A percentile compares a stretch with the other conserved stretches of the same genome.
Conservation (phyloP, 2,329 filamentous ascomycete genomes). For the Phyllosticta citriasiana region DNA sequence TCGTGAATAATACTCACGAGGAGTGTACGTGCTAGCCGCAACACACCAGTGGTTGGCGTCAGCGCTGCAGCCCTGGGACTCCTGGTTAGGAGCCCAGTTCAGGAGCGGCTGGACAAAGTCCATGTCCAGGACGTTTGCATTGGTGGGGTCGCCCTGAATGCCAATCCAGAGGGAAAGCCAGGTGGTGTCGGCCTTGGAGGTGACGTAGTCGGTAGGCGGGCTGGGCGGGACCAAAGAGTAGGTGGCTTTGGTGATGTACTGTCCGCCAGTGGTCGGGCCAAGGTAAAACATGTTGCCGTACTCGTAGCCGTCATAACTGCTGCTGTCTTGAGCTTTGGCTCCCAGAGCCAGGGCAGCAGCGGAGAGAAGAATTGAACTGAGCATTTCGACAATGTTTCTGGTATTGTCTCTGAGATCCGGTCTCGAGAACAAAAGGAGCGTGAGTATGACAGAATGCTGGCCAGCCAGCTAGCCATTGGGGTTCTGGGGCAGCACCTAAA, state of each 20-base stretch:
- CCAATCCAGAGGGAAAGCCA: conserved; percentile 10
- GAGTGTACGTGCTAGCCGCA: conserved; percentile 10
- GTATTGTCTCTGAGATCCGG: not conserved
- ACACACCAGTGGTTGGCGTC: conserved; percentile 11
- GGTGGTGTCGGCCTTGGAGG: not conserved
- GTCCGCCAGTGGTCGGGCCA: conserved; percentile 9
- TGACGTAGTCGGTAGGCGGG: conserved; percentile 5
- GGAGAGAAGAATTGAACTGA: not conserved
- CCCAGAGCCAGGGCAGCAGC: not conserved
- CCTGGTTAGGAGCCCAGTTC: conserved; percentile 7
- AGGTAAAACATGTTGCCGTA: conserved; percentile 13
- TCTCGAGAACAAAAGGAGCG: not conserved
- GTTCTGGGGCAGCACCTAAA: not conserved
- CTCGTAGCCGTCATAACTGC: conserved; percentile 4
- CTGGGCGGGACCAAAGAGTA: conserved; percentile 8
- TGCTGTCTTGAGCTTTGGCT: not conserved
- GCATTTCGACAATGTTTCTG: not conserved
- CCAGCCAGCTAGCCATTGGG: too few species aligned
- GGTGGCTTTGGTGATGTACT: conserved; percentile 12
- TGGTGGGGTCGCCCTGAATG: conserved; percentile 4
- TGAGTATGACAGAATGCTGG: not conserved
- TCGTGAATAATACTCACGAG: not conserved
- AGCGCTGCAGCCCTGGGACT: not conserved
- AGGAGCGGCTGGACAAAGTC: conserved; percentile 11
- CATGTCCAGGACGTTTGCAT: conserved; percentile 7